Percentiles rank a stretch among this genome's conserved stretches.
These are phyloP conservation scores for Kuraishia capsulata DNA, from an alignment of 805 yeast species.

Conservation along the genomic window DNA sequence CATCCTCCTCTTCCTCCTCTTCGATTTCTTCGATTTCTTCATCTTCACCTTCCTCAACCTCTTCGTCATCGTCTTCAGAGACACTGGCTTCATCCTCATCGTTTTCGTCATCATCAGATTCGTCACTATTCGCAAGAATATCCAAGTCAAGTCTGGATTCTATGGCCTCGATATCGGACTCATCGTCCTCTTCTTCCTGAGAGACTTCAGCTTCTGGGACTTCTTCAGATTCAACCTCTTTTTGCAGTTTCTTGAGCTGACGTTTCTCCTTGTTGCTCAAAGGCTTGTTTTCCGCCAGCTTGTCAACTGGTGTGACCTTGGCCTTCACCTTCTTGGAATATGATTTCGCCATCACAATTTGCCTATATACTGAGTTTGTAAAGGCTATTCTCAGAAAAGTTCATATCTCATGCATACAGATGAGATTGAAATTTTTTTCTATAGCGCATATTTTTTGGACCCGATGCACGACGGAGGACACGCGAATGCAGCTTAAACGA, in stretches of 20 bases:
- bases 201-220: conserved; percentile 26
- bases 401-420: no score
- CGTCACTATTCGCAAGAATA: conserved; percentile 14
- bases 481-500: no score
- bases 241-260: conserved; percentile 40
- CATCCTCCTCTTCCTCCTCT: conserved; percentile 57
- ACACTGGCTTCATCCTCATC: conserved; percentile 11
- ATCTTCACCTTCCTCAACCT: conserved; percentile 34
- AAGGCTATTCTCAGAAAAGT: no score
- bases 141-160: conserved; percentile 15
- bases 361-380: no score
- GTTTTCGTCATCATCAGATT: conserved; percentile 23
- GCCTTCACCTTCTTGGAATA: background rate
- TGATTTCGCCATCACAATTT: background rate
- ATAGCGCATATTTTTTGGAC: no score
- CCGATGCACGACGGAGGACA: no score
- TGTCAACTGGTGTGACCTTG: background rate
- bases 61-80: conserved; percentile 17
- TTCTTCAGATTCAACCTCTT: conserved; percentile 23
- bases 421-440: no score
- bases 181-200: conserved; percentile 9
- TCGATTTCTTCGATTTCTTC: conserved; percentile 42
- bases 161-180: conserved; percentile 11
- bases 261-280: conserved; percentile 60
- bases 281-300: conserved; percentile 25